These are phyloP conservation scores for Bonia amplexicaulis DNA, from an alignment of 176 grass and related monocot genomes.

Conservation along the genomic window DNA sequence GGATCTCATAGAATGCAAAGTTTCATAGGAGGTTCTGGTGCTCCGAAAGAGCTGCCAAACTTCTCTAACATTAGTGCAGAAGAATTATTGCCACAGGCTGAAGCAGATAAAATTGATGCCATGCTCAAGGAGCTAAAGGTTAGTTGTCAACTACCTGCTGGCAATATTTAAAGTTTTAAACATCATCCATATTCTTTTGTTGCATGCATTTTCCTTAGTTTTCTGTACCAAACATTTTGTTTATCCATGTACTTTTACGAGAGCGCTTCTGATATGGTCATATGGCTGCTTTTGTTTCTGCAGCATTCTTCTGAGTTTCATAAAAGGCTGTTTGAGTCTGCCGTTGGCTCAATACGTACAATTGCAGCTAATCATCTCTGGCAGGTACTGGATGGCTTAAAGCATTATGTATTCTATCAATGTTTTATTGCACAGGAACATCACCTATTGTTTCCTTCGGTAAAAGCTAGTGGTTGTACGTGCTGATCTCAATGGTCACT, in stretches of 20 bases:
- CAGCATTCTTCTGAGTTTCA: slow-evolving; percentile 97
- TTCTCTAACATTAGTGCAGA: slow-evolving; percentile 57
- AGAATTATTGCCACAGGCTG: slow-evolving; percentile 86
- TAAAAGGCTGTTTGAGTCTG: slow-evolving; percentile 89
- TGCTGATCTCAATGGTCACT: slow-evolving; percentile 91
- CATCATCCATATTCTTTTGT: slow-evolving; percentile 4
- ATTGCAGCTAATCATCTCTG: slow-evolving; percentile 96
- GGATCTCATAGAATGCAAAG: slow-evolving; percentile 59
- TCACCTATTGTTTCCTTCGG: slow-evolving; percentile 29
- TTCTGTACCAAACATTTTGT: background rate
- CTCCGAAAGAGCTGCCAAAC: slow-evolving; percentile 41
- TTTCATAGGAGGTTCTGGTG: slow-evolving; percentile 39
- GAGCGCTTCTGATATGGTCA: background rate
- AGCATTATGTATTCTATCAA: slow-evolving; percentile 12
- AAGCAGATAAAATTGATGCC: slow-evolving; percentile 86
- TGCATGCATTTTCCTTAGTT: slow-evolving; percentile 4
- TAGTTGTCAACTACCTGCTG: background rate
- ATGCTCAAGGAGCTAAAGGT: slow-evolving; percentile 96
- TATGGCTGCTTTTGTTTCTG: slow-evolving; percentile 21
- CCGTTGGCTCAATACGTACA: slow-evolving; percentile 83
- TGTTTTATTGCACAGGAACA: slow-evolving; percentile 24
- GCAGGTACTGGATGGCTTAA: slow-evolving; percentile 57
- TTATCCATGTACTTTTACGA: background rate
- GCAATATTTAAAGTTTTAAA: slow-evolving; percentile 5
- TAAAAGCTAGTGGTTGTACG: slow-evolving; percentile 96